Base-by-base conservation (phyloP, 306 rosid species). In the Vigna mungo region DNA sequence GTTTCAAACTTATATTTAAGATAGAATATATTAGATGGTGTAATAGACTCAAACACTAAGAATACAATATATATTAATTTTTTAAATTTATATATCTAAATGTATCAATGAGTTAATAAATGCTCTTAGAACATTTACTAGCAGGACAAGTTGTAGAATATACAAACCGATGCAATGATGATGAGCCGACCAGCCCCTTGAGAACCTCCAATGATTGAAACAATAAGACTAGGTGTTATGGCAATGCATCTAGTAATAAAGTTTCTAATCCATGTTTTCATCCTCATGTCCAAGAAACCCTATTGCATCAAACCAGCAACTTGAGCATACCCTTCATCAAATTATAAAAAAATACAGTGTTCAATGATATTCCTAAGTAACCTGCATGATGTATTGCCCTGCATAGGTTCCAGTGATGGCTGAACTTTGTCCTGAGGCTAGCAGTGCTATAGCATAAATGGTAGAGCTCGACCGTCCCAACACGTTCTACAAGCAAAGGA, bases 381-480 rank as follows among this genome's bases (percentile, higher is more conserved):
- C 98, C 98, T 95, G 96, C 98, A 95, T 95, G 39, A 95, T 89
- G 76, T 44, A 85, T 15, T 85, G 88, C 1, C 98, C 98, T 30
- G 98, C 97, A 83, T 95, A 95, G 49, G 98, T 95, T 78, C 98
- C 97, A 27, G 96, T 92, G 36, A 94, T 94, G 54, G 94, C 85
- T 5, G 98, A 94, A 89, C 98, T 94, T 72, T 94, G 97, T 21
- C 98, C 98, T 9, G 97, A 95, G 74, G 98, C 97, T 9, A 95
- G 80, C 44, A 95, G 21, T 21, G 98, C 98, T 65, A 92, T 81
- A 77, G 96, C 98, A 80, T 95, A 95, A 10, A 95, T 16, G 10
- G 80, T 63, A 72, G 91, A 89, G 85, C 97, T 92, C 2, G 97
- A 95, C 47, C 69, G 55, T 64, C 98, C 97, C 87, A 95, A 80